Evolutionary conservation across 495 filamentous ascomycete genomes (phyloP), one percentile per base, ranked within the genome.

Genomic region (Podospora australis): DNA sequence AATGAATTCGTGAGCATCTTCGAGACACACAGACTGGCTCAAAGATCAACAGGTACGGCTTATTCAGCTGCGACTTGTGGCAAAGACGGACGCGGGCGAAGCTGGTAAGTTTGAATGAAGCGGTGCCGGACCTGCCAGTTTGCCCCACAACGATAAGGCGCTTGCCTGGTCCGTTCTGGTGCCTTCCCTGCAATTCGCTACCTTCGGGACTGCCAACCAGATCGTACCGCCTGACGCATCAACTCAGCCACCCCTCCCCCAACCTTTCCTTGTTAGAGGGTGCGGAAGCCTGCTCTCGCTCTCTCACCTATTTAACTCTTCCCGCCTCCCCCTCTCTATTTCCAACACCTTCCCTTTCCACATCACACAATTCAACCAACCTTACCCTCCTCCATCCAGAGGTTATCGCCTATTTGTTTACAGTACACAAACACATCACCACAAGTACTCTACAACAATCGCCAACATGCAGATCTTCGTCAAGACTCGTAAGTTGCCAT

Each of bases 381-480:
- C 40, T 49, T 26, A 45, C 14, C 28, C 3, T 24, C 47, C 35
- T 38, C 56, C 56, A 50, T 57, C 57, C 55, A 60, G 20, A n/a
- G n/a, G n/a, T n/a, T n/a, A n/a, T n/a, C n/a, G n/a, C n/a, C n/a
- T n/a, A n/a, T n/a, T n/a, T n/a, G n/a, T n/a, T n/a, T n/a, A n/a
- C n/a, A n/a, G n/a, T n/a, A 49, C 39, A 49, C 32, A 42, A 53
- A 44, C 48, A 49, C 49, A 53, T 29, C 45, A 39, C 6, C 48
- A 45, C 38, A 21, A 46, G 41, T 14, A 32, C 28, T 26, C 32
- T 3, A 3, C 9, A 43, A 25, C 34, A 8, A 36, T 43, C 48
- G 28, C 39, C 49, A 79, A 52, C 70, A 96, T 96, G 90, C 90
- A 96, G 78, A 95, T 96, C 78, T 96, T 96, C 72, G 90, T 96